These are phyloP conservation scores for Arachis monticola DNA, from an alignment of 331 rosid species.

Conservation along the genomic window DNA sequence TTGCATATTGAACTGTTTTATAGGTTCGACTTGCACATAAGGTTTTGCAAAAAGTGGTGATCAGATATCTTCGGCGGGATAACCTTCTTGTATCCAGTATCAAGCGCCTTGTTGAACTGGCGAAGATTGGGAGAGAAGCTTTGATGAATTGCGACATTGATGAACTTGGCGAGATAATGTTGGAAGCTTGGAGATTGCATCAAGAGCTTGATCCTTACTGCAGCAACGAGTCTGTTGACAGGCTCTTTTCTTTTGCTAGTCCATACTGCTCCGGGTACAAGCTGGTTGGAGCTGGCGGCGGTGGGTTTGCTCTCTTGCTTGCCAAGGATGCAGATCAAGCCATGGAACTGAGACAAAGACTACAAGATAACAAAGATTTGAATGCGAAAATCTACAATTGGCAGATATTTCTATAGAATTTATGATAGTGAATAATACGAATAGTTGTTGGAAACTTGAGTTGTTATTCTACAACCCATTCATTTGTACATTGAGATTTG, in stretches of 20 bases:
- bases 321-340: constrained; percentile 64
- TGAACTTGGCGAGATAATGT: constrained; percentile 88
- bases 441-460: constrained; percentile 1
- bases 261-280: constrained; percentile 85
- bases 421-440: constrained; percentile 36
- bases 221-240: constrained; percentile 80
- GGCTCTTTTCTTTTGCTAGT: constrained; percentile 66
- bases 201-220: constrained; percentile 94
- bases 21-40: constrained; percentile 52
- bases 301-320: constrained; percentile 81
- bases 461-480: constrained; percentile 34
- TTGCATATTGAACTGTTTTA: constrained; percentile 28
- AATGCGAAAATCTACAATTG: constrained; percentile 72
- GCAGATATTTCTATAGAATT: constrained; percentile 55
- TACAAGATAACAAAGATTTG: constrained; percentile 56
- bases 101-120: constrained; percentile 82
- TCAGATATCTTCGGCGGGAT: constrained; percentile 54
- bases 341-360: constrained; percentile 57
- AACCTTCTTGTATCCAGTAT: constrained; percentile 83
- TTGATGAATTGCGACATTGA: constrained; percentile 83
- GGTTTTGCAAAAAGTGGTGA: constrained; percentile 50
- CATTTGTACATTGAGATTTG: constrained; percentile 31
- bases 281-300: constrained; percentile 97
- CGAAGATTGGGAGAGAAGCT: constrained; percentile 89
- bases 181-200: constrained; percentile 94